Evolutionary conservation across 179 eudicot genomes (phyloP), one percentile per base, ranked within the genome.

Genomic region (Sideroxylon spinosum): DNA sequence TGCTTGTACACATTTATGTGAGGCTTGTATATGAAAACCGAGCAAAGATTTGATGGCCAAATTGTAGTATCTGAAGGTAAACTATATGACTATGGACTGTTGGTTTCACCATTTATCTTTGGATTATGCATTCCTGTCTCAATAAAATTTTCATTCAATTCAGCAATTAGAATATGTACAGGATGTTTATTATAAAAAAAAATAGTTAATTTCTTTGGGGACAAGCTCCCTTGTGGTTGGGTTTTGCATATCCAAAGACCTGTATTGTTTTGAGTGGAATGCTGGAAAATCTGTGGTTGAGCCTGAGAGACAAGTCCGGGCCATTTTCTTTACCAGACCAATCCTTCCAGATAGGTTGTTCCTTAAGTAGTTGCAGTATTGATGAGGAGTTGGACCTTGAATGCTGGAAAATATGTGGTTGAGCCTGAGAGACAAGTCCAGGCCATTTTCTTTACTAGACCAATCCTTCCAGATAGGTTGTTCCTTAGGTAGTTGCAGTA

Each of bases 31-130:
- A 13, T 32, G 11, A 67, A 50, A 50, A n/a, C 9, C 68, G 67
- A 13, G 68, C 67, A 56, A 56, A 73, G 37, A 79, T 29, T 66
- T 28, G 67, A 69, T 50, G 50, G 61, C 44, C 14, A 25, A 71
- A 46, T 46, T 26, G 61, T 48, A 28, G 19, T 11, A 74, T 74
- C 29, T 28, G 62, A n/a, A 20, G 9, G 44, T 28, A n/a, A 46
- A 28, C 26, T 1, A 16, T 26, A 49, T 25, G 62, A 48, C 26
- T 46, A 63, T 66, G 20, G 72, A 29, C 26, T 11, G 26, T 11
- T 64, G 60, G 22, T 23, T 16, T 25, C 14, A 19, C 32, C 60
- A 49, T 65, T 50, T 28, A 32, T 73, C 65, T 59, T 6, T 55
- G 11, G 25, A 20, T 25, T 37, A 28, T 26, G 44, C 49, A 48